Conservation (phyloP, 2,329 filamentous ascomycete genomes). For the Sporothrix protearum region DNA sequence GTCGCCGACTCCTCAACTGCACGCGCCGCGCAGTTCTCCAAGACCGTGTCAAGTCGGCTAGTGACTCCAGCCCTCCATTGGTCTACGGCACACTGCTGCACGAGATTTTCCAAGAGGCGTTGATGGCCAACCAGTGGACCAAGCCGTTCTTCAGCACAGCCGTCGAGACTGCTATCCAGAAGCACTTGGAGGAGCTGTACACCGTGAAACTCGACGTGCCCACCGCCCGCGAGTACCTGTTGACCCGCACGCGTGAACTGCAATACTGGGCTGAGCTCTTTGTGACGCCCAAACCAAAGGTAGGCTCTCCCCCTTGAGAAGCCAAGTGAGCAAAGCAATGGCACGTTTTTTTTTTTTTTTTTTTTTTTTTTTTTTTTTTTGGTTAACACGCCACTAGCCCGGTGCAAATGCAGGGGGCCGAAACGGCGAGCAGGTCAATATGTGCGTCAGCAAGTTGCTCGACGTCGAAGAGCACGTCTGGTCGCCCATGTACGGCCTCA, state of each 20-base stretch:
- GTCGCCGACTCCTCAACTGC: constrained; percentile 93
- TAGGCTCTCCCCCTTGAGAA: not conserved
- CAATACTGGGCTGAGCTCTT: constrained; percentile 81
- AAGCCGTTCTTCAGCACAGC: constrained; percentile 60
- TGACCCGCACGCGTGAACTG: constrained; percentile 77
- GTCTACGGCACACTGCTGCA: constrained; percentile 93
- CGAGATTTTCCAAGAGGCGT: constrained; percentile 88
- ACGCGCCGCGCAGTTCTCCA: constrained; percentile 87
- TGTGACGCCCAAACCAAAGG: constrained; percentile 64
- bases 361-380: too few relatives aligned
- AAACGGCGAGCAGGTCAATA: constrained; percentile 68
- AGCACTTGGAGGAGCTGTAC: constrained; percentile 84
- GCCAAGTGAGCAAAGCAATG: too few relatives aligned
- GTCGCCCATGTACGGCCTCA: constrained; percentile 96
- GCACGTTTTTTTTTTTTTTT: too few relatives aligned
- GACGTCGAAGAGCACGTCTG: constrained; percentile 98
- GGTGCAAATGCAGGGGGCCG: constrained; percentile 75
- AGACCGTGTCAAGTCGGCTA: constrained; percentile 88
- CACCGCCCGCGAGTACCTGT: constrained; percentile 73
- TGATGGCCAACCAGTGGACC: constrained; percentile 81
- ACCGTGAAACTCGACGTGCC: constrained; percentile 72
- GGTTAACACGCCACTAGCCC: constrained; percentile 34
- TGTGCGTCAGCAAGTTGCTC: constrained; percentile 89
- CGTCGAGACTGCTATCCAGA: constrained; percentile 66
- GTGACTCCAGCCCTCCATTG: constrained; percentile 72